Evolutionary conservation across 2,329 filamentous ascomycete genomes (phyloP), one percentile per base, ranked within the genome.

Genomic region (Fusarium musae): DNA sequence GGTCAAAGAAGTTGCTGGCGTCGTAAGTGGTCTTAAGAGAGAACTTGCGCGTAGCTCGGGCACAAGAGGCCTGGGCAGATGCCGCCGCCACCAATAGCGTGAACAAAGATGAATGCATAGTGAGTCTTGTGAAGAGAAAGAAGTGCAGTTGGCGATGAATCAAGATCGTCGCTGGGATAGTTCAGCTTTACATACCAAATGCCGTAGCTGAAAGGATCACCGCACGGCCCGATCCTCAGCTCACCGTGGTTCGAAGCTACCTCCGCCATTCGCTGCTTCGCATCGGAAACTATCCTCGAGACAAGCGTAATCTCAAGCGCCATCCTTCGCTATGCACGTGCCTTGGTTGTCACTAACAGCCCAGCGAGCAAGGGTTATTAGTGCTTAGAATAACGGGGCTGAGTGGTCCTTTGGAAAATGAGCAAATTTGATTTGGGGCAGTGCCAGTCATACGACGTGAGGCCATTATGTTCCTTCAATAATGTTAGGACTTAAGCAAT

Each of bases 1-100:
- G 83, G 62, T 82, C 78, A 54, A 86, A 84, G 74, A 87, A 86
- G 78, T 86, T 86, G 21, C n/a, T 72, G 2, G 44, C 10, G 49
- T 77, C 61, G 44, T 74, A 71, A 2, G 59, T 69, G 5, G 44
- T 70, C 34, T 61, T 70, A 6, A 70, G 60, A 23, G 68, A 43
- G 28, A 70, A 70, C 44, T 60, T 56, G 44, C 39, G 59, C 16
- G 30, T 28, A n/a, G 53, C 13, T 9, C 17, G 49, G n/a, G 42
- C 37, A 34, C 53, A 69, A 10, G 59, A 59, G 3, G 44, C 60
- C 9, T 59, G 64, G 16, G 39, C 23, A 10, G 50, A 40, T 3
- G 52, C 28, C 23, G 16, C 60, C 3, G 52, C 26, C n/a, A 49
- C 34, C n/a, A 66, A 40, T 1, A 66, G 17, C 12, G 52, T 52